Conservation (phyloP, 75 land plant genomes). For the Picea glauca region DNA sequence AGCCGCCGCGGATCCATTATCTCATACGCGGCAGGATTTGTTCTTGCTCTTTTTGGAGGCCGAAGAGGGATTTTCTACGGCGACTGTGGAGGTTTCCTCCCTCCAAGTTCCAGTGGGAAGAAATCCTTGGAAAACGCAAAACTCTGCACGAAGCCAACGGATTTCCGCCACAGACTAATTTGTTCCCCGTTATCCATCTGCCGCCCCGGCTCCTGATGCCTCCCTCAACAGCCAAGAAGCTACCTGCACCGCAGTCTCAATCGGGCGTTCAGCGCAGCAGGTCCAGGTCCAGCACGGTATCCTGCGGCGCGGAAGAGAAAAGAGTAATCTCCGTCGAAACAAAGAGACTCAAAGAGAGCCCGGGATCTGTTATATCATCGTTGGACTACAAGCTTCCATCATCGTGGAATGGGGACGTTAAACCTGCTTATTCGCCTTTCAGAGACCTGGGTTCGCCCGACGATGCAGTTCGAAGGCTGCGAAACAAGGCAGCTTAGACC, state of each 20-base stretch:
- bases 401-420: no score
- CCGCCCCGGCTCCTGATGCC: neutral
- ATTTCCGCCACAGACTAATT: no score
- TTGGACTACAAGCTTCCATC: neutral
- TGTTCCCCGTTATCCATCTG: neutral
- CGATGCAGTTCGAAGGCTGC: neutral
- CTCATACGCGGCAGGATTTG: no score
- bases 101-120: conserved; percentile 22
- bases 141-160: neutral
- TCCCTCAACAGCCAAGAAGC: no score
- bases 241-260: neutral
- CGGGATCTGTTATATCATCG: neutral
- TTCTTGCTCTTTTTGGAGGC: no score
- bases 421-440: neutral
- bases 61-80: no score
- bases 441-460: neutral
- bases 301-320: neutral
- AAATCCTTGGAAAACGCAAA: conserved; percentile 9
- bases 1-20: no score
- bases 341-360: neutral
- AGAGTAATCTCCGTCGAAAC: neutral
- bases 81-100: no score
- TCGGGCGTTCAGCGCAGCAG: neutral
- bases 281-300: neutral
- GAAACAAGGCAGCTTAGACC: neutral